Evolutionary conservation across 2,329 filamentous ascomycete genomes (phyloP), one percentile per base, ranked within the genome.

Genomic region (Monosporascus sp.): DNA sequence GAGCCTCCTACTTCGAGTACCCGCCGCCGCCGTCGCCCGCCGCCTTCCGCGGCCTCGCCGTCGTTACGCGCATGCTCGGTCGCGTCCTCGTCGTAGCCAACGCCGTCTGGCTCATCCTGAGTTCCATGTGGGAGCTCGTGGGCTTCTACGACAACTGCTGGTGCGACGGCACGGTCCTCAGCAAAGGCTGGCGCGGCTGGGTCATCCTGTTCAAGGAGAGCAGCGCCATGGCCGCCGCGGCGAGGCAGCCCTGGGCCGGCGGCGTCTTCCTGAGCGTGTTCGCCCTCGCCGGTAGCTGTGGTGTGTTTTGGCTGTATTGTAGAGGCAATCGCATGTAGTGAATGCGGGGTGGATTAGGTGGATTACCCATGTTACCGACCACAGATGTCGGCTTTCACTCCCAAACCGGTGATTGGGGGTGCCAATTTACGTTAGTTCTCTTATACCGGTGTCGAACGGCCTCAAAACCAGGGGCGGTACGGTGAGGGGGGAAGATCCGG

Each of bases 131-230:
- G 31, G 58, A 60, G 51, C 57, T 60, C 6, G 54, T 56, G 15
- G 58, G 58, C 14, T 60, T 60, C 42, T 61, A 60, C 39, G 56
- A 59, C 48, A 60, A 58, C 31, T 60, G 58, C 52, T 62, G 56
- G 52, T 61, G 53, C 48, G 54, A 62, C 27, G 54, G 50, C 44
- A 49, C 39, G 8, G 42, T 49, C 22, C n/a, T 59, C 3, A 54
- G 50, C 17, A 56, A 49, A 34, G 54, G 57, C 4, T 17, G 41
- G 3, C 22, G 34, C 14, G 58, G 58, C 17, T 60, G 55, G 55
- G 39, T 59, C 5, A 45, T 59, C 18, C 34, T 60, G 22, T 60
- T 60, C 27, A 44, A 54, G 14, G 39, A 62, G 22, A 48, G 17
- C 17, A 46, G 36, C n/a, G 52, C 52, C 9, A 48, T 48, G 37